phyloP scores from a whole-genome alignment of 805 yeast genomes.

The Starmerella apis region DNA sequence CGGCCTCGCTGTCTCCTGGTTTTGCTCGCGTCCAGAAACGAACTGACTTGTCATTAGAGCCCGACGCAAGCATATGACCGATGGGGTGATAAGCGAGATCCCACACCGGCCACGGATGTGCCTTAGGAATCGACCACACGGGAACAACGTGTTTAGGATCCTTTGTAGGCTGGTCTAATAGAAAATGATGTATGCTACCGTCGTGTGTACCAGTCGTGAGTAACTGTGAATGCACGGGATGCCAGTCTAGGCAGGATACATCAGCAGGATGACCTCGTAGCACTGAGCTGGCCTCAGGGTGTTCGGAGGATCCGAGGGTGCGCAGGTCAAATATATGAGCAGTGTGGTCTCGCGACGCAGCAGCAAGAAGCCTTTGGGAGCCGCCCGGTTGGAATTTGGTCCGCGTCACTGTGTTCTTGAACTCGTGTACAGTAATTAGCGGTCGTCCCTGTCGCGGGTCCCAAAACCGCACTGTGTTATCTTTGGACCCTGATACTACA shows the following conservation, averaged over 20 bases:
- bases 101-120: constrained; percentile 89
- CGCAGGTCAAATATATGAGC: constrained; percentile 81
- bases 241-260: constrained; percentile 80
- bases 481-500: constrained; percentile 88
- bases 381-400: constrained; percentile 80
- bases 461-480: constrained; percentile 87
- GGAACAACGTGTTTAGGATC: constrained; percentile 30
- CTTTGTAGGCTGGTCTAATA: constrained; percentile 39
- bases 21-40: constrained; percentile 90
- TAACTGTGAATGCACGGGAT: constrained; percentile 72
- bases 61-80: constrained; percentile 85
- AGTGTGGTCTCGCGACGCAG: constrained; percentile 81
- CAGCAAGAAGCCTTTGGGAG: constrained; percentile 59
- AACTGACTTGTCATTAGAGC: constrained; percentile 86
- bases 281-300: constrained; percentile 28
- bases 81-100: constrained; percentile 85
- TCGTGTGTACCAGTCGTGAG: constrained; percentile 80
- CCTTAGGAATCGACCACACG: constrained; percentile 56
- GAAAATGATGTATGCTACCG: constrained; percentile 73
- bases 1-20: constrained; percentile 69
- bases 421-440: constrained; percentile 74
- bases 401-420: constrained; percentile 85
- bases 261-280: constrained; percentile 76
- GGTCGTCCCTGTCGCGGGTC: constrained; percentile 73
- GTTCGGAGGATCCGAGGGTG: constrained; percentile 9